A percentile compares a stretch with the other conserved stretches of the same genome.
Conservation (phyloP, 371 early-diverging fungal genomes). For the Capniomyces stellatus region DNA sequence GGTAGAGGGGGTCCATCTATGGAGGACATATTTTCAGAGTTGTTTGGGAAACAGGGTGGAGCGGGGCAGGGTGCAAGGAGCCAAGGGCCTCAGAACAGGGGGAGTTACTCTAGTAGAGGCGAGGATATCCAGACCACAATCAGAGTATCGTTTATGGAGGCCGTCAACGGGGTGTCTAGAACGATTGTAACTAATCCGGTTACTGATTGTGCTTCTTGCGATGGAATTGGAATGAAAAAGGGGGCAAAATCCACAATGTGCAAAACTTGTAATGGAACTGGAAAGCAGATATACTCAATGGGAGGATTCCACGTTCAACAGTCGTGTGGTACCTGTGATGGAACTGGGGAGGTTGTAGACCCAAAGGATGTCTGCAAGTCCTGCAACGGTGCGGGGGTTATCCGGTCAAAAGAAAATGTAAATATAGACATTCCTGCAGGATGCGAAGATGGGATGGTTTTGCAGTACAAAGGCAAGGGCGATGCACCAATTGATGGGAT, state of each 20-base stretch:
- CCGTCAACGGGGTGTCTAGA: slow-evolving; percentile 56
- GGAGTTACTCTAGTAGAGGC: slow-evolving; percentile 18
- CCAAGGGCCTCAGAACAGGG: slow-evolving; percentile 23
- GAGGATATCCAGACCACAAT: slow-evolving; percentile 30
- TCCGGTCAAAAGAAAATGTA: slow-evolving; percentile 45
- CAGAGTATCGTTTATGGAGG: slow-evolving; percentile 68
- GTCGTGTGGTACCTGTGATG: slow-evolving; percentile 65
- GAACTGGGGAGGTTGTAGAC: slow-evolving; percentile 51
- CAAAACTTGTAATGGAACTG: slow-evolving; percentile 62
- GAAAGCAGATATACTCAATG: slow-evolving; percentile 53
- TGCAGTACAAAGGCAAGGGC: slow-evolving; percentile 63
- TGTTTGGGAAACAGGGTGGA: slow-evolving; percentile 47
- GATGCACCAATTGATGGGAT: slow-evolving; percentile 54
- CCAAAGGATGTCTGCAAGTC: slow-evolving; percentile 47
- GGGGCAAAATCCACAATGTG: slow-evolving; percentile 52
- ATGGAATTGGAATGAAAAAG: slow-evolving; percentile 57
- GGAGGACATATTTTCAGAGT: slow-evolving; percentile 46
- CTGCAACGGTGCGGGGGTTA: slow-evolving; percentile 65
- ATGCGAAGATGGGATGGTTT: slow-evolving; percentile 49
- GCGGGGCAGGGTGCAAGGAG: slow-evolving; percentile 25
- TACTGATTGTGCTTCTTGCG: slow-evolving; percentile 51
- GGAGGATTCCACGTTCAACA: slow-evolving; percentile 77
- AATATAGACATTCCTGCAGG: slow-evolving; percentile 71
- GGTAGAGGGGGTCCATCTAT: slow-evolving; percentile 32
- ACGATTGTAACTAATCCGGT: slow-evolving; percentile 39